Base-by-base conservation (phyloP, 179 eudicot genomes). In the Silene noctiflora region DNA sequence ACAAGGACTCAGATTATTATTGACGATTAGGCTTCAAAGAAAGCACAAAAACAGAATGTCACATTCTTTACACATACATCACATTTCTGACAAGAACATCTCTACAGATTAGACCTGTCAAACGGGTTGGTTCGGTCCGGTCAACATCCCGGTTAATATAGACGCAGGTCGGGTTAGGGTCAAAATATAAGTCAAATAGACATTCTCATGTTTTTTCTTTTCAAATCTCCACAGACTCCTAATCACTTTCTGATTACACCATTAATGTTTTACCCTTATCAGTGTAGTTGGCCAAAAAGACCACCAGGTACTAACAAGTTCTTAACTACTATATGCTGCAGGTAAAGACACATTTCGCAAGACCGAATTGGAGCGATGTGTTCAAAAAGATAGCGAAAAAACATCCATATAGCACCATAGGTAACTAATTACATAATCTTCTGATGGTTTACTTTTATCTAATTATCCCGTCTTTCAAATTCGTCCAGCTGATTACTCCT, bases 271-370 rank as follows among this genome's bases (percentile, higher is more conserved):
- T 16, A 58, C 24, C 25, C 64, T 62, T 25, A 62, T 29, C 21
- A 29, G 20, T 29, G 33, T 25, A 20, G 17, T 29, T n/a, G 20
- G 42, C 68, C 68, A 22, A 24, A 29, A 27, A 8, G 39, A 7
- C 19, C 31, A 64, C 2, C 5, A 64, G 4, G 39, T 64, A 29
- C 69, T 64, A 71, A 76, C 61, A 46, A 62, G 62, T 63, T 29
- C 39, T 61, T 66, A 13, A 44, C 51, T 44, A 44, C 2, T 44
- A 35, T 25, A 10, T 81, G 67, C 72, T 88, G 84, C 97, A 95
- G 99, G 99, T 95, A 58, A 91, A 90, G 86, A 93, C 99, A 67
- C 99, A 95, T 87, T 95, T 95, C 76, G 94, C 98, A 44, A 87
- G 99, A 77, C 98, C 99, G 67, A 87, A 93, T 64, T 95, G 99